phyloP scores from a whole-genome alignment of 306 rosid species.

The Aeschynomene evenia region DNA sequence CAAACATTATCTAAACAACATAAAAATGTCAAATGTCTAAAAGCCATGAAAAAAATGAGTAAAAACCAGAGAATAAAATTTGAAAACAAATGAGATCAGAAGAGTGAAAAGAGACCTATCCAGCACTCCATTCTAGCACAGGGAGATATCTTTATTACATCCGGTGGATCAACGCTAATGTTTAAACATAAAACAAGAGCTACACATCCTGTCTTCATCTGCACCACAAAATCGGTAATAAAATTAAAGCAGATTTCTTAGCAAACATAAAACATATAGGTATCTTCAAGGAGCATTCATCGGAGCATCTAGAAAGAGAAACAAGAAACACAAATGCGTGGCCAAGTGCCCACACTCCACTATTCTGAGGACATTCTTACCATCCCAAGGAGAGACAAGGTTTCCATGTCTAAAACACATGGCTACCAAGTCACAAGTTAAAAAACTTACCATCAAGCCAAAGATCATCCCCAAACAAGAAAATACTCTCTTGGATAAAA shows the following conservation, averaged over 20 bases:
- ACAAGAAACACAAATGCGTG: background rate
- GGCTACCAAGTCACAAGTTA: background rate
- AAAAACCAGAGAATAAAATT: slow-evolving; percentile 2
- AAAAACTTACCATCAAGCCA: background rate
- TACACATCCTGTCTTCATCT: slow-evolving; percentile 99
- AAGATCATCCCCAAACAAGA: background rate
- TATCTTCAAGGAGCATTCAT: slow-evolving; percentile 24
- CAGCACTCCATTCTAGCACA: slow-evolving; percentile 99
- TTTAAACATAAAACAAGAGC: slow-evolving; percentile 96
- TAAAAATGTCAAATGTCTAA: slow-evolving; percentile 8
- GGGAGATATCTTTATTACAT: slow-evolving; percentile 97
- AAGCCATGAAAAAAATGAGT: background rate
- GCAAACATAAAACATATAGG: slow-evolving; percentile 11
- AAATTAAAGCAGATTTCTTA: slow-evolving; percentile 36
- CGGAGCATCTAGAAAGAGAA: background rate
- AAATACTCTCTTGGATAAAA: background rate
- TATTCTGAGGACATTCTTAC: background rate
- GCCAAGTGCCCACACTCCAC: background rate
- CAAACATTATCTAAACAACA: slow-evolving; percentile 1
- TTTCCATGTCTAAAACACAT: background rate
- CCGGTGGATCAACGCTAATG: slow-evolving; percentile 97
- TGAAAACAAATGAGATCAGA: slow-evolving; percentile 29
- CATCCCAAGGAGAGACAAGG: background rate
- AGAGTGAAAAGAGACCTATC: slow-evolving; percentile 80
- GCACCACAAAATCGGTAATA: slow-evolving; percentile 55